These are phyloP conservation scores for Auriscalpium vulgare DNA, from an alignment of 768 basidiomycete genomes.

Conservation along the genomic window DNA sequence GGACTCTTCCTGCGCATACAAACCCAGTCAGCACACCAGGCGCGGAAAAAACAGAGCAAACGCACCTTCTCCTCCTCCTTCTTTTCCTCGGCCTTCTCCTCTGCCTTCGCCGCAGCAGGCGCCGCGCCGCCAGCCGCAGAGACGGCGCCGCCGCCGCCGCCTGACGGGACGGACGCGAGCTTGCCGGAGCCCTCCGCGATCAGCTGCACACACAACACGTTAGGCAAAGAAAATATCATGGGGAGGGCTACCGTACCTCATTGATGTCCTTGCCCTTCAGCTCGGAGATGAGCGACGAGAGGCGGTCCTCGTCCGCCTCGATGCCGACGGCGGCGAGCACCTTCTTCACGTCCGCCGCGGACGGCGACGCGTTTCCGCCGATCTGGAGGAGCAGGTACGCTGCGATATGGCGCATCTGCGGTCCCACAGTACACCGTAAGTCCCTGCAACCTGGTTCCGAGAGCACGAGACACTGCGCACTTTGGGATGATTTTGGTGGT, in stretches of 20 bases:
- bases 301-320: constrained; percentile 76
- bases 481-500: constrained; percentile 31
- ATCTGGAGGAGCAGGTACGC: constrained; percentile 95
- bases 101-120: constrained; percentile 56
- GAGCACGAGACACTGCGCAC: constrained; percentile 23
- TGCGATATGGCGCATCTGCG: constrained; percentile 86
- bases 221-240: not conserved
- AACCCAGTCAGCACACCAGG: not conserved
- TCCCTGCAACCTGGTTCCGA: not conserved
- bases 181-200: constrained; percentile 90
- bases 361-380: constrained; percentile 86
- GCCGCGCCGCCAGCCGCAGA: constrained; percentile 46
- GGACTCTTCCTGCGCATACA: constrained; percentile 64
- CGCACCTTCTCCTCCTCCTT: constrained; percentile 84
- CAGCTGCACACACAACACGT: constrained; percentile 38
- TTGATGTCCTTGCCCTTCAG: constrained; percentile 86
- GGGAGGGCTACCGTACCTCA: constrained; percentile 39
- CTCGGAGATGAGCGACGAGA: constrained; percentile 81
- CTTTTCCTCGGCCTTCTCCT: constrained; percentile 76
- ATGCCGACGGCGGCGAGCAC: constrained; percentile 83
- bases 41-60: constrained; percentile 8
- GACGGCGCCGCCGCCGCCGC: constrained; percentile 65
- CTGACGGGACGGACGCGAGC: constrained; percentile 96
- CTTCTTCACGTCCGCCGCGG: constrained; percentile 80
- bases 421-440: not conserved